phyloP scores from a whole-genome alignment of 345 rosid genomes.

The Xanthoceras sorbifolium region DNA sequence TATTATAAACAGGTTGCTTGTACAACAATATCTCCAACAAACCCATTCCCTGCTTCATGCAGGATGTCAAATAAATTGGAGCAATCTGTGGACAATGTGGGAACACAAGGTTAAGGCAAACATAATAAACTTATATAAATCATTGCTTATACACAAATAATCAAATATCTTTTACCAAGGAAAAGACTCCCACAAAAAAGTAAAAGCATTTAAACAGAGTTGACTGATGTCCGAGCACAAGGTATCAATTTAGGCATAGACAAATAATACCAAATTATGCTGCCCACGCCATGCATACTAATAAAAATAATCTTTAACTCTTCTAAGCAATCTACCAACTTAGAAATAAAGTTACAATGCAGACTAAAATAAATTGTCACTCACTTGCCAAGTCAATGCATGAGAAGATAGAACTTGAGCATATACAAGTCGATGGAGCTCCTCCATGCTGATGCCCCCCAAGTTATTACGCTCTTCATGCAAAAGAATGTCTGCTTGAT shows the following conservation, averaged over 20 bases:
- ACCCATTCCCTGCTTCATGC: slow-evolving; percentile 85
- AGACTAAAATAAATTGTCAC: slow-evolving; percentile 30
- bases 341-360: slow-evolving; percentile 13
- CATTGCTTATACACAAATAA: background rate
- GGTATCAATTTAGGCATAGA: slow-evolving; percentile 3
- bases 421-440: slow-evolving; percentile 87
- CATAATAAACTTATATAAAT: background rate
- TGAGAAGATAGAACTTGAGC: slow-evolving; percentile 96
- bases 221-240: background rate
- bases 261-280: background rate
- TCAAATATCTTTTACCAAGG: background rate
- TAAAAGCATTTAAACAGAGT: background rate
- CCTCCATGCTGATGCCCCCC: slow-evolving; percentile 83
- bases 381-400: slow-evolving; percentile 94
- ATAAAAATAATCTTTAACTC: slow-evolving; percentile 1
- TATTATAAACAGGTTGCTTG: slow-evolving; percentile 74
- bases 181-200: background rate
- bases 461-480: slow-evolving; percentile 68
- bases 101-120: background rate
- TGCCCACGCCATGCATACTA: background rate
- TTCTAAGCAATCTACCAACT: background rate
- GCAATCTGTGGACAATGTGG: slow-evolving; percentile 63
- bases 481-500: slow-evolving; percentile 72
- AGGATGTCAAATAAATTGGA: slow-evolving; percentile 83
- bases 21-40: slow-evolving; percentile 71